Percentiles rank a stretch among this genome's conserved stretches.
phyloP scores from a whole-genome alignment of 2,329 filamentous ascomycete genomes.

The Phialemonium atrogriseum region DNA sequence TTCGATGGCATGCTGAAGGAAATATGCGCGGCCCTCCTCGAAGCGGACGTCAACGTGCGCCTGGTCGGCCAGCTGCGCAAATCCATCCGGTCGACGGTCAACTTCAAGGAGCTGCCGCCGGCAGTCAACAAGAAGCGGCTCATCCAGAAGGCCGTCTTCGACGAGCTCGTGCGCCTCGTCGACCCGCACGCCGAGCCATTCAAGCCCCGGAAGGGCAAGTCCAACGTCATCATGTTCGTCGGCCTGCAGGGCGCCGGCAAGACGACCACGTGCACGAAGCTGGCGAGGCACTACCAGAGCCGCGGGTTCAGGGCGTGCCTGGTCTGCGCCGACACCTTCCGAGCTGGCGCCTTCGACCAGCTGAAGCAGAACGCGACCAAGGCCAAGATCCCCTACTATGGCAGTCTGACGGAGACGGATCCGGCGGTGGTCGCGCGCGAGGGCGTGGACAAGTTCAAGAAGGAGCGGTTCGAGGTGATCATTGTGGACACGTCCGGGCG shows the following conservation, averaged over 20 bases:
- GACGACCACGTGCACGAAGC: conserved; percentile 95
- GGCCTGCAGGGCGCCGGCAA: conserved; percentile 96
- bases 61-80: conserved; percentile 87
- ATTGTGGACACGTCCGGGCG: conserved; percentile 96
- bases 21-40: conserved; percentile 89
- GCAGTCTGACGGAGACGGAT: conserved; percentile 91
- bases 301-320: conserved; percentile 87
- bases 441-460: conserved; percentile 98
- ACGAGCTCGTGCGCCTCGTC: conserved; percentile 90
- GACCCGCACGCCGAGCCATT: conserved; percentile 93
- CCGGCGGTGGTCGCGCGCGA: conserved; percentile 89
- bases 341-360: conserved; percentile 96
- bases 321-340: conserved; percentile 97
- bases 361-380: conserved; percentile 98
- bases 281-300: conserved; percentile 89
- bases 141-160: conserved; percentile 96
- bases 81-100: conserved; percentile 83
- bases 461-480: conserved; percentile 95
- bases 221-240: conserved; percentile 99
- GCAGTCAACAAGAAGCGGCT: conserved; percentile 97
- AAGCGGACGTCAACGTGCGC: conserved; percentile 94
- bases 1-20: conserved; percentile 99
- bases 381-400: conserved; percentile 98
- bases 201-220: conserved; percentile 91
- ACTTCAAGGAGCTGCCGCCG: conserved; percentile 86